These are phyloP conservation scores for Epichloe uncinata DNA, from an alignment of 2,329 filamentous ascomycete genomes.

Conservation along the genomic window DNA sequence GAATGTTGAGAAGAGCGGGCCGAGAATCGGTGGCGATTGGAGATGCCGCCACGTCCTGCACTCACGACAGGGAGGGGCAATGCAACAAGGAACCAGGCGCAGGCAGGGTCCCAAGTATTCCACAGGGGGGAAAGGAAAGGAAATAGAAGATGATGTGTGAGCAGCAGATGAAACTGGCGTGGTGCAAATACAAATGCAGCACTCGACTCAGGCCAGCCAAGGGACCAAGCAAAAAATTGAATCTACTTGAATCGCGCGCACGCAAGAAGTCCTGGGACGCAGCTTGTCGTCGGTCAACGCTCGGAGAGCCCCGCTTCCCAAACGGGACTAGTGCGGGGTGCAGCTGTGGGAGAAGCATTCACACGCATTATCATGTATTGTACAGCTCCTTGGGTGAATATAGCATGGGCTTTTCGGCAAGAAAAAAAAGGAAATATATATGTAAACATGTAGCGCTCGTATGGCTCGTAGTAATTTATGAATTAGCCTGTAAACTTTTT, in stretches of 20 bases:
- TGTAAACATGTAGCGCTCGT: too few relatives aligned
- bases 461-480: too few relatives aligned
- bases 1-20: slow-evolving; percentile 2
- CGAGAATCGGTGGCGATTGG: slow-evolving; percentile 3
- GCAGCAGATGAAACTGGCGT: background rate
- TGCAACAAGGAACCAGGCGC: background rate
- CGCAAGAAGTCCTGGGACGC: background rate
- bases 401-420: too few relatives aligned
- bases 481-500: too few relatives aligned
- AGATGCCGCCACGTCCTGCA: background rate
- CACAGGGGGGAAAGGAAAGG: background rate
- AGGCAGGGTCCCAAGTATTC: background rate
- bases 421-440: too few relatives aligned
- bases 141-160: background rate
- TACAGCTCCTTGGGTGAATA: too few relatives aligned
- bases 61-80: background rate
- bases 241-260: background rate
- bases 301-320: slow-evolving; percentile 11
- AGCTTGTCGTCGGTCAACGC: slow-evolving; percentile 7
- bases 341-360: too few relatives aligned
- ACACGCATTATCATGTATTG: too few relatives aligned
- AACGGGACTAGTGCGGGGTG: slow-evolving; percentile 18
- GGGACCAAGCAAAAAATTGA: background rate
- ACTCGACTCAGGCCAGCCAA: background rate
- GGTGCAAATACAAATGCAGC: background rate